Percentiles rank a stretch among this genome's conserved stretches.
phyloP scores from a whole-genome alignment of 805 yeast genomes.

The Blastobotrys terrestris region DNA sequence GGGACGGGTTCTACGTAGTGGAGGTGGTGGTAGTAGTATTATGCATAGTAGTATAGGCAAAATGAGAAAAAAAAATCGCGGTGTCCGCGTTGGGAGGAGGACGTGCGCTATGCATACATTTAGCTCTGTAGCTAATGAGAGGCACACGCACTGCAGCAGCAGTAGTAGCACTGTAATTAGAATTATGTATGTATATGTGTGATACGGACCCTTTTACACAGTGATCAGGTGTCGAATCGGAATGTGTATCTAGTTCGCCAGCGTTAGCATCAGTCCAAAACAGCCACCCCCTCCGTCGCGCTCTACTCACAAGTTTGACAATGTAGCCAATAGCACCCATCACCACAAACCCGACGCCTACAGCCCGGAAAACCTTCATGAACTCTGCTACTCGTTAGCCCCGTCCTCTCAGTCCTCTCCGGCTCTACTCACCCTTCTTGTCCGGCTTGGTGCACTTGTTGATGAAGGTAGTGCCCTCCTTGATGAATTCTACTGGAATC shows the following conservation, averaged over 20 bases:
- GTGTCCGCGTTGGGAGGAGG: no score
- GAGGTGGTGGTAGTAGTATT: no score
- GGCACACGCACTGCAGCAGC: no score
- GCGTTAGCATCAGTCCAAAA: background rate
- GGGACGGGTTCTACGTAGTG: no score
- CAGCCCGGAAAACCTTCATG: slow-evolving; percentile 84
- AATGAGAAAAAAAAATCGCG: background rate
- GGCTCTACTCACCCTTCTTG: slow-evolving; percentile 51
- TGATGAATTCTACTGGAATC: slow-evolving; percentile 84
- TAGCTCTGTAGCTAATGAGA: no score
- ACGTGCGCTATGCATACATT: no score
- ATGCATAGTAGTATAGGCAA: background rate
- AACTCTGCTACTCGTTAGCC: slow-evolving; percentile 50
- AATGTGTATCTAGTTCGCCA: slow-evolving; percentile 55
- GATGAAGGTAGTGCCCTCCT: slow-evolving; percentile 84
- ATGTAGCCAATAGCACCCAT: slow-evolving; percentile 97
- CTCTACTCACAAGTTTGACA: slow-evolving; percentile 63
- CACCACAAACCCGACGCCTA: slow-evolving; percentile 93
- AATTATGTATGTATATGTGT: background rate
- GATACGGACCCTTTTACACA: slow-evolving; percentile 43
- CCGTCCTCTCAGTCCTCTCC: background rate
- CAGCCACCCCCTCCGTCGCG: background rate
- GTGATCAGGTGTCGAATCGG: slow-evolving; percentile 90
- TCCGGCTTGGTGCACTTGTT: slow-evolving; percentile 92
- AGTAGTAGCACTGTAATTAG: background rate